Conservation (phyloP, 1,139 yeast species). For the Spathaspora sp. region DNA sequence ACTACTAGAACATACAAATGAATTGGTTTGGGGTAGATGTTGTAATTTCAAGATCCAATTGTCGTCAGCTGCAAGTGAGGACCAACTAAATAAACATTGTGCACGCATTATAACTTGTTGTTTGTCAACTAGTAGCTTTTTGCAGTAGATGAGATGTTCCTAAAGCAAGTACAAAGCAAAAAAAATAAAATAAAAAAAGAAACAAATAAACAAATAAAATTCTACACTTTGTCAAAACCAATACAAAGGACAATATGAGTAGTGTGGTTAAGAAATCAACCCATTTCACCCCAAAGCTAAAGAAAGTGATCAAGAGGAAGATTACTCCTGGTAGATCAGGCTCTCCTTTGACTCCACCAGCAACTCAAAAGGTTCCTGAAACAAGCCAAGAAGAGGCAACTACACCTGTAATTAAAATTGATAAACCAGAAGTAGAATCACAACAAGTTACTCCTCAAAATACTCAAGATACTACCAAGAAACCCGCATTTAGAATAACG, state of each 20-base stretch:
- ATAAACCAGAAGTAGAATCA: background rate
- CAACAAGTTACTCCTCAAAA: background rate
- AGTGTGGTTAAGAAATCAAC: constrained; percentile 48
- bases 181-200: constrained; percentile 5
- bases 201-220: background rate
- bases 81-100: constrained; percentile 11
- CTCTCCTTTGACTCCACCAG: constrained; percentile 21
- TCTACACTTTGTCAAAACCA: background rate
- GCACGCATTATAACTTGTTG: constrained; percentile 10
- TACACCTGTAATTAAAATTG: background rate
- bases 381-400: background rate
- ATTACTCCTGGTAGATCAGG: constrained; percentile 20
- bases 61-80: constrained; percentile 16
- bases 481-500: constrained; percentile 9
- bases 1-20: constrained; percentile 45
- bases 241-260: constrained; percentile 34
- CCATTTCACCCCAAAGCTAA: constrained; percentile 42
- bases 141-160: constrained; percentile 2
- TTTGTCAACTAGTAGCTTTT: background rate
- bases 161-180: constrained; percentile 3
- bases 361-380: constrained; percentile 10
- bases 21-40: constrained; percentile 30
- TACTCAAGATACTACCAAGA: constrained; percentile 4
- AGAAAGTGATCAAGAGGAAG: constrained; percentile 23
- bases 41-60: constrained; percentile 54